A percentile compares a stretch with the other conserved stretches of the same genome.
These are phyloP conservation scores for Pseudocercospora fuligena DNA, from an alignment of 2,329 filamentous ascomycete species.

Conservation along the genomic window DNA sequence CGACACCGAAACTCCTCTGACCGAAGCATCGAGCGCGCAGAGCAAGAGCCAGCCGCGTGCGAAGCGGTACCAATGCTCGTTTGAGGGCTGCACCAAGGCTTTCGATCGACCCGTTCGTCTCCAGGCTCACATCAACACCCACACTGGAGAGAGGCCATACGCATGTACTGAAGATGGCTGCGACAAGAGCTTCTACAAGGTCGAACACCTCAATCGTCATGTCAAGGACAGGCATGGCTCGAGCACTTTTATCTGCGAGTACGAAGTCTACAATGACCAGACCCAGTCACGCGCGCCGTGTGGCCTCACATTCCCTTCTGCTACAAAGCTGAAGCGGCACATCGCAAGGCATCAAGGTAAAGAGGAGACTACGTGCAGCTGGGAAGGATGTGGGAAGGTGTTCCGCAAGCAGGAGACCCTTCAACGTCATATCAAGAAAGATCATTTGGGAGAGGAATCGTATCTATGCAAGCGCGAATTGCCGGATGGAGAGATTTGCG, in stretches of 20 bases:
- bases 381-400: conserved; percentile 73
- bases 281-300: conserved; percentile 59
- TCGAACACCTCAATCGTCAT: conserved; percentile 85
- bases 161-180: conserved; percentile 72
- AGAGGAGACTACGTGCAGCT: conserved; percentile 54
- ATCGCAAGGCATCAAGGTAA: conserved; percentile 76
- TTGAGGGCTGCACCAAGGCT: conserved; percentile 74
- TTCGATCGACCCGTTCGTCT: conserved; percentile 88
- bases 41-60: conserved; percentile 53
- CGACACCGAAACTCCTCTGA: conserved; percentile 28
- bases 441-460: conserved; percentile 73
- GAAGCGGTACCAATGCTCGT: conserved; percentile 78
- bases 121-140: conserved; percentile 78
- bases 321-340: conserved; percentile 77
- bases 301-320: conserved; percentile 79
- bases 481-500: conserved; percentile 61
- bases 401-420: conserved; percentile 90
- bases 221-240: conserved; percentile 80
- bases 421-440: conserved; percentile 77
- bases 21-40: conserved; percentile 29
- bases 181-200: conserved; percentile 81
- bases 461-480: conserved; percentile 69
- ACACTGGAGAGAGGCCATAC: conserved; percentile 83
- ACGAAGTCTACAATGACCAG: conserved; percentile 38
- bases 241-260: conserved; percentile 72